These are phyloP conservation scores for Capsicum pubescens DNA, from an alignment of 257 asterid genomes.

Conservation along the genomic window DNA sequence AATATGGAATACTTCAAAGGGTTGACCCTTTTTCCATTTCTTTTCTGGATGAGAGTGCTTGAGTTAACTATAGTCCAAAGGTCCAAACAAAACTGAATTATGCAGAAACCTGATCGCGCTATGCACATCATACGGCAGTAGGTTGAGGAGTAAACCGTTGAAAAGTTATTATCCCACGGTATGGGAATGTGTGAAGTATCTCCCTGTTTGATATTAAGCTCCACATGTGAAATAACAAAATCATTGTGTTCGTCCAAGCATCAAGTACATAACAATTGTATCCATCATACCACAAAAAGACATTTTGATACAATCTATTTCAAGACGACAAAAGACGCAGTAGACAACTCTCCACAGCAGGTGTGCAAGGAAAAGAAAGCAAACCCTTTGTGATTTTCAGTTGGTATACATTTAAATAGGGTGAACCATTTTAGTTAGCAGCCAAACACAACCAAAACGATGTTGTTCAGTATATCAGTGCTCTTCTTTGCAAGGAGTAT, in stretches of 20 bases:
- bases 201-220: not conserved
- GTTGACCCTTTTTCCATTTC: not conserved
- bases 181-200: not conserved
- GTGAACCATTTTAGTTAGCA: not conserved
- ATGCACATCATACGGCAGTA: not conserved
- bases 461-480: not conserved
- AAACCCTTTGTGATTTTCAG: constrained; percentile 4
- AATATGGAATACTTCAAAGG: not conserved
- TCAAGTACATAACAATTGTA: not conserved
- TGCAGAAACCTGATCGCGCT: not conserved
- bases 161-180: not conserved
- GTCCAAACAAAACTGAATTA: not conserved
- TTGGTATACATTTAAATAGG: not conserved
- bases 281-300: not conserved
- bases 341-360: not conserved
- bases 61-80: not conserved
- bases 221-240: not conserved
- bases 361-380: not conserved
- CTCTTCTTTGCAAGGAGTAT: not conserved
- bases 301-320: not conserved
- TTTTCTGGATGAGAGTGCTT: not conserved
- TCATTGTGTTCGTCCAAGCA: not conserved
- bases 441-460: not conserved
- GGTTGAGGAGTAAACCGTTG: not conserved
- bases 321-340: constrained; percentile 5